These are phyloP conservation scores for Ophiostoma angusticollis DNA, from an alignment of 2,329 filamentous ascomycete genomes.

Conservation along the genomic window DNA sequence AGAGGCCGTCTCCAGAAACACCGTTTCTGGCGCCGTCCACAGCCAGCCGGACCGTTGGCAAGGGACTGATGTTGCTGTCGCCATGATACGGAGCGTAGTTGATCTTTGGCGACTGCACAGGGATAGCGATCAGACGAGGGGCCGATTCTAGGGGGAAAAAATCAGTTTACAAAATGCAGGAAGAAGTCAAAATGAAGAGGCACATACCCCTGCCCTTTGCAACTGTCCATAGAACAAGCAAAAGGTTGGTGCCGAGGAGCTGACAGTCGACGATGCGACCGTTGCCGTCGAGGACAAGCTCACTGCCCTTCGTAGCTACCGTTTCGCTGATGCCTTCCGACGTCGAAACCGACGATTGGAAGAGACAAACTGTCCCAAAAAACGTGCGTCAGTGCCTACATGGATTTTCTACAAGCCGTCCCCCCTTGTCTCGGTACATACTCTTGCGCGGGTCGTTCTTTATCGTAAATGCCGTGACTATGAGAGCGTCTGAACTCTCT, in stretches of 20 bases:
- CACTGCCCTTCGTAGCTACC: slow-evolving; percentile 25
- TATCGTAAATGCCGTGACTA: slow-evolving; percentile 21
- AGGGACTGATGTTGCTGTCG: not conserved
- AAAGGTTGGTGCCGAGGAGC: slow-evolving; percentile 49
- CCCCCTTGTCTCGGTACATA: slow-evolving; percentile 19
- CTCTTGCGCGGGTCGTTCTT: slow-evolving; percentile 22
- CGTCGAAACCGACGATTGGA: slow-evolving; percentile 38
- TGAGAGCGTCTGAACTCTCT: slow-evolving; percentile 22
- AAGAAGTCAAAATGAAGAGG: not conserved
- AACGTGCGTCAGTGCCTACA: too few relatives aligned
- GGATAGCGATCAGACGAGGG: slow-evolving; percentile 9
- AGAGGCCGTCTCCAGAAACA: slow-evolving; percentile 1
- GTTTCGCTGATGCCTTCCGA: slow-evolving; percentile 46
- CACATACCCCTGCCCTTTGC: not conserved
- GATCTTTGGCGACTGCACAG: slow-evolving; percentile 5
- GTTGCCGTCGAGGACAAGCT: slow-evolving; percentile 27
- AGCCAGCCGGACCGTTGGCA: not conserved
- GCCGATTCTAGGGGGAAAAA: too few relatives aligned
- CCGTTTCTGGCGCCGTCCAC: not conserved
- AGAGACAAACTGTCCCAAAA: slow-evolving; percentile 39
- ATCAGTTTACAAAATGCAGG: not conserved
- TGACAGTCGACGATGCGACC: slow-evolving; percentile 47
- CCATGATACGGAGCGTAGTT: slow-evolving; percentile 2
- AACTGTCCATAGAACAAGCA: slow-evolving; percentile 48
- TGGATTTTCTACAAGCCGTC: too few relatives aligned